Conservation (phyloP, 164 flowering plant species). For the Berberis vulgaris region DNA sequence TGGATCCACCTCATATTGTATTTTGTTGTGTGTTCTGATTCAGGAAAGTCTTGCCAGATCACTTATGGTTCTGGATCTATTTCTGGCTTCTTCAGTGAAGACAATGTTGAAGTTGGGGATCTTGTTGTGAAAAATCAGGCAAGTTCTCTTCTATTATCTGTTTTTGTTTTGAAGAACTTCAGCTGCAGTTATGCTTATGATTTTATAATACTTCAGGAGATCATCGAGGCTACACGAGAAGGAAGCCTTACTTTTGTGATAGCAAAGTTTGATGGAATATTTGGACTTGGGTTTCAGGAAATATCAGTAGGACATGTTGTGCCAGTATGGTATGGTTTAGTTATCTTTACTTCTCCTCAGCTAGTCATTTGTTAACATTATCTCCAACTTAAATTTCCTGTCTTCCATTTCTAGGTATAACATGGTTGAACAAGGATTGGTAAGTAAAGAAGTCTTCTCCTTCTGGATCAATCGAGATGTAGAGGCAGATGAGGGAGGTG, state of each 20-base stretch:
- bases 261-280: slow-evolving; percentile 46
- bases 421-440: slow-evolving; percentile 44
- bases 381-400: neutral
- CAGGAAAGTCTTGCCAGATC: slow-evolving; percentile 40
- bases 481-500: slow-evolving; percentile 38
- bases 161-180: neutral
- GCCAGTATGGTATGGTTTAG: slow-evolving; percentile 45
- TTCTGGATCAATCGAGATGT: slow-evolving; percentile 52
- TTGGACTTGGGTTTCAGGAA: slow-evolving; percentile 62
- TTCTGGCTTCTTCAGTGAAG: slow-evolving; percentile 58
- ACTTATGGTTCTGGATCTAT: slow-evolving; percentile 49
- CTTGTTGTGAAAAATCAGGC: slow-evolving; percentile 44
- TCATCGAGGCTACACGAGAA: slow-evolving; percentile 46
- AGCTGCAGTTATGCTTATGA: neutral
- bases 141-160: neutral
- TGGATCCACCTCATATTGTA: no score
- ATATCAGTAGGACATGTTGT: slow-evolving; percentile 32
- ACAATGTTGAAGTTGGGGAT: slow-evolving; percentile 41
- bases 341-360: neutral
- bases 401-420: slow-evolving; percentile 30
- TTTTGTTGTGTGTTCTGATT: neutral
- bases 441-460: slow-evolving; percentile 38
- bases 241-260: slow-evolving; percentile 21
- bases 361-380: neutral
- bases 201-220: slow-evolving; percentile 28